These are phyloP conservation scores for Microdochium trichocladiopsis DNA, from an alignment of 2,329 filamentous ascomycete species.

Conservation along the genomic window DNA sequence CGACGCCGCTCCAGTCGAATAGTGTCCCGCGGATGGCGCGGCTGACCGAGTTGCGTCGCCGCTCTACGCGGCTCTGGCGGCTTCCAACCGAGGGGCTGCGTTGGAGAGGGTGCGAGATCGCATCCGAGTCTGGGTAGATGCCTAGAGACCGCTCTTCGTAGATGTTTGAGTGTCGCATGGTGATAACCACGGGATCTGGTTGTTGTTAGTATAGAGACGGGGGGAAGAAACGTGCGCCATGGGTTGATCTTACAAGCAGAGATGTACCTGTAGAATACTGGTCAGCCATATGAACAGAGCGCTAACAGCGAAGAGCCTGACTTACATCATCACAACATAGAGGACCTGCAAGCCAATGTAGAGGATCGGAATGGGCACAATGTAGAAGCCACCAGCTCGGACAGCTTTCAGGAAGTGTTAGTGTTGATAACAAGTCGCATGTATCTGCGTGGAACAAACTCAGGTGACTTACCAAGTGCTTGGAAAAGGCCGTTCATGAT, in stretches of 20 bases:
- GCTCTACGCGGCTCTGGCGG: slow-evolving; percentile 6
- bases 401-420: slow-evolving; percentile 33
- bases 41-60: slow-evolving; percentile 10
- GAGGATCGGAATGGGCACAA: slow-evolving; percentile 51
- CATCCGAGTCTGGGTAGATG: slow-evolving; percentile 24
- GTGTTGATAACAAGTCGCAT: not conserved
- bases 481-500: slow-evolving; percentile 61
- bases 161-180: slow-evolving; percentile 51
- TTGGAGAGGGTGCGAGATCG: not conserved
- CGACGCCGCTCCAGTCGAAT: slow-evolving; percentile 19
- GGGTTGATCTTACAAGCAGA: not conserved
- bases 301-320: too few species aligned
- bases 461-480: slow-evolving; percentile 37
- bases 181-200: slow-evolving; percentile 40
- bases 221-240: not conserved
- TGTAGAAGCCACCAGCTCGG: slow-evolving; percentile 59
- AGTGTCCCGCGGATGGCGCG: slow-evolving; percentile 12
- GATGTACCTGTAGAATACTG: not conserved
- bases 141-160: slow-evolving; percentile 54
- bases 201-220: slow-evolving; percentile 34
- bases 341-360: slow-evolving; percentile 38
- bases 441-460: not conserved
- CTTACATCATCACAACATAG: slow-evolving; percentile 44
- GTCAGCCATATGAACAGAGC: not conserved
- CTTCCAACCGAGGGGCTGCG: not conserved